Conservation (phyloP, 176 grass and related monocot species). For the Carex parvula region DNA sequence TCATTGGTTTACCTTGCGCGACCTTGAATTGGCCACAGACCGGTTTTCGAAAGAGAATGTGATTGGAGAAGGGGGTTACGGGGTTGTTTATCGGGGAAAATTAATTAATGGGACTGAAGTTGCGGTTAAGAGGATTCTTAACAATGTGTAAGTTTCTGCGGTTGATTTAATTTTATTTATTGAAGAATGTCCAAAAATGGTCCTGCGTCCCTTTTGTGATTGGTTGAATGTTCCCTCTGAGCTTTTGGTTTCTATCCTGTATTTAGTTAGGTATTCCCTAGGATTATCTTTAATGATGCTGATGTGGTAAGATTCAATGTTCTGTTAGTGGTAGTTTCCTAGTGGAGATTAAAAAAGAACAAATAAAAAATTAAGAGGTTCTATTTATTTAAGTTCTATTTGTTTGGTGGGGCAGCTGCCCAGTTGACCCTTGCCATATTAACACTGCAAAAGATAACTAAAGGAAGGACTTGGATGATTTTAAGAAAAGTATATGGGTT, state of each 20-base stretch:
- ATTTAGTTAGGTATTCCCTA: not conserved
- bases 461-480: not conserved
- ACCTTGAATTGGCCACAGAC: conserved; percentile 70
- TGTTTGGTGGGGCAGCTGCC: not conserved
- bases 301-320: conserved; percentile 1
- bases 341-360: not conserved
- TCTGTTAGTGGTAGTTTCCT: not conserved
- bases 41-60: conserved; percentile 74
- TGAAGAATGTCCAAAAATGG: conserved; percentile 27
- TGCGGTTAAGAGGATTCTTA: conserved; percentile 96
- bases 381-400: not conserved
- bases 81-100: conserved; percentile 71
- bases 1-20: conserved; percentile 92
- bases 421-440: not conserved
- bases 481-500: not conserved
- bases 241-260: not conserved
- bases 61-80: conserved; percentile 88
- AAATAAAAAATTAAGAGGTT: not conserved
- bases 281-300: not conserved
- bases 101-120: conserved; percentile 76
- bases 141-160: conserved; percentile 69
- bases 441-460: not conserved
- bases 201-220: not conserved
- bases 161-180: conserved; percentile 25
- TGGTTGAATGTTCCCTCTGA: conserved; percentile 19